phyloP scores from a whole-genome alignment of 164 flowering plant species.

The Annona squamosa region DNA sequence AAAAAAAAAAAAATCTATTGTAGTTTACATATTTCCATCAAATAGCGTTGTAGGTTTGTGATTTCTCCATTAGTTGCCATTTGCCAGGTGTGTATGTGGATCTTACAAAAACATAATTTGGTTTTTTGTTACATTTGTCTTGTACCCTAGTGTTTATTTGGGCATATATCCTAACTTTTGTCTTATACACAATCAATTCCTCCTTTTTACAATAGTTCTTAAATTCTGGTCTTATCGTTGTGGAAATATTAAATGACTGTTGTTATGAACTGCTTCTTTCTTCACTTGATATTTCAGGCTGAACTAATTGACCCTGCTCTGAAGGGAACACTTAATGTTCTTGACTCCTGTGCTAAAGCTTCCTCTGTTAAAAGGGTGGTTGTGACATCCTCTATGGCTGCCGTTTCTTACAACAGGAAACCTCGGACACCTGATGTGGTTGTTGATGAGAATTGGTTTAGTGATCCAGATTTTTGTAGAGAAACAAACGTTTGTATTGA shows the following conservation, averaged over 20 bases:
- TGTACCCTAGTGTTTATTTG: too few relatives aligned
- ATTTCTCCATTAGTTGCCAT: too few relatives aligned
- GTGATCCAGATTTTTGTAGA: not conserved
- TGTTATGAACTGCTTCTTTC: not conserved
- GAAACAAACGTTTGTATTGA: conserved; percentile 1
- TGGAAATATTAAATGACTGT: not conserved
- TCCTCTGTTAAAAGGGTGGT: conserved; percentile 8
- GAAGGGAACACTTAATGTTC: not conserved
- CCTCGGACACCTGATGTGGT: conserved; percentile 6
- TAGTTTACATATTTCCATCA: too few relatives aligned
- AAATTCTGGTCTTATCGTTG: not conserved
- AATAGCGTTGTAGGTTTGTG: too few relatives aligned
- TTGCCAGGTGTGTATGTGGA: too few relatives aligned
- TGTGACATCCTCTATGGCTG: conserved; percentile 7
- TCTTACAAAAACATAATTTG: too few relatives aligned
- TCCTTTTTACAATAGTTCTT: too few relatives aligned
- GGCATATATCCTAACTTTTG: too few relatives aligned
- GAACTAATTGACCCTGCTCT: conserved; percentile 2
- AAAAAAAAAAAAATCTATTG: too few relatives aligned
- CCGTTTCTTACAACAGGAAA: not conserved
- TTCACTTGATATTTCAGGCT: not conserved
- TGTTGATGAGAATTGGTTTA: conserved; percentile 5
- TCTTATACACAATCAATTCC: too few relatives aligned
- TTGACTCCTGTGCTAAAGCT: not conserved
- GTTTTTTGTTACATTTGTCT: too few relatives aligned